Evolutionary conservation across 1,284 basidiomycete genomes (phyloP).

Genomic region (Rhodotorula sp.): DNA sequence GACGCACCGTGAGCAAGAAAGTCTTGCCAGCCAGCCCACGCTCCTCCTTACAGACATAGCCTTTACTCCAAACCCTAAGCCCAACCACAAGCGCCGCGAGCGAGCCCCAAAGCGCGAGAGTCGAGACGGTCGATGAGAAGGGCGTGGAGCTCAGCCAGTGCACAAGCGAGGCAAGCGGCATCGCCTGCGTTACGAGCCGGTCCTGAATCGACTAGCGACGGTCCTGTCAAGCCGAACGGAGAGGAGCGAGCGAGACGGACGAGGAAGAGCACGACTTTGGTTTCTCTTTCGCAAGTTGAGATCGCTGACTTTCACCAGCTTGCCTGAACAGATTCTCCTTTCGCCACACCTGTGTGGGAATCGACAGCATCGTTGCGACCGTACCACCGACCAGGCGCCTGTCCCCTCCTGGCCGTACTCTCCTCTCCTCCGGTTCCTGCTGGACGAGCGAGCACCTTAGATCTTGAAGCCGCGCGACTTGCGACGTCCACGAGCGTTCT

Average conservation of each 20-base stretch:
- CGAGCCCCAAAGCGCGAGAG: constrained; percentile 1
- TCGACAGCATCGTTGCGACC: too few species aligned
- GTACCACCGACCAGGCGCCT: too few species aligned
- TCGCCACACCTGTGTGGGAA: too few species aligned
- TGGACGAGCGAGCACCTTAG: constrained; percentile 12
- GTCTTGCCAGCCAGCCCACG: constrained; percentile 30
- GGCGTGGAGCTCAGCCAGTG: background rate
- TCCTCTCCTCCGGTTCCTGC: too few species aligned
- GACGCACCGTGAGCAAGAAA: constrained; percentile 27
- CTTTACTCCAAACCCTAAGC: constrained; percentile 10
- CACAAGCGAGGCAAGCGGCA: constrained; percentile 16
- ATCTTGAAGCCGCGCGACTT: constrained; percentile 51
- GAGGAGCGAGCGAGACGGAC: too few species aligned
- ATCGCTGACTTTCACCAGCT: too few species aligned
- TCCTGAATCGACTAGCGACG: too few species aligned
- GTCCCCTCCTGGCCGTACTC: too few species aligned
- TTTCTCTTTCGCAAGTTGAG: too few species aligned
- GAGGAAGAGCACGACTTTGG: too few species aligned
- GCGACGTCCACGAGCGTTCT: constrained; percentile 51
- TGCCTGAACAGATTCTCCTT: too few species aligned
- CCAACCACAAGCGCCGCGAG: background rate
- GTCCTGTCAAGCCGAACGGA: too few species aligned
- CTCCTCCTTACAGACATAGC: constrained; percentile 24
- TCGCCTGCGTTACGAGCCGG: background rate
- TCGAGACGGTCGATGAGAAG: background rate